Evolutionary conservation across 2,329 filamentous ascomycete species (phyloP).

Genomic region (Verticillium tricorpus): DNA sequence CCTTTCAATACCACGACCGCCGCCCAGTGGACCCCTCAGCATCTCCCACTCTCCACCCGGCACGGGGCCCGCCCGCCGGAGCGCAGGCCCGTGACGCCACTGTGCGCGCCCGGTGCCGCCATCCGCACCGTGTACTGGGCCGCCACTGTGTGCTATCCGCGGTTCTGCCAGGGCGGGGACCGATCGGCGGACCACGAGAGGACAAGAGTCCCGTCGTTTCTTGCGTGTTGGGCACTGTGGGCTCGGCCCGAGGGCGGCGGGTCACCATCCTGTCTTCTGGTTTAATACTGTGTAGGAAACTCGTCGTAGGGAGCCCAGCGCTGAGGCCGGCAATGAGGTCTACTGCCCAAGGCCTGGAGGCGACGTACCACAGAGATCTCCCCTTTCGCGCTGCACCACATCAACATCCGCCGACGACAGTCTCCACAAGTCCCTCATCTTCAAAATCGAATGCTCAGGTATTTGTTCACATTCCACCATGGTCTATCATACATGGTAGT

Average conservation of each 20-base stretch:
- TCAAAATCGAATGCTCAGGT: background rate
- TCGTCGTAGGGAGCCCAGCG: too few relatives aligned
- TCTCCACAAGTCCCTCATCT: too few relatives aligned
- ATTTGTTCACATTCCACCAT: background rate
- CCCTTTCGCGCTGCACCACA: too few relatives aligned
- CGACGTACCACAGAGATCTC: too few relatives aligned
- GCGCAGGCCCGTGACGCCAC: background rate
- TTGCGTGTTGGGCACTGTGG: background rate
- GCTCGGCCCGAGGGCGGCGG: background rate
- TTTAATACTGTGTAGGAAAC: background rate
- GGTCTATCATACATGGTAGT: background rate
- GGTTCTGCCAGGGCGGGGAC: background rate
- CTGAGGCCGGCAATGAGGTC: too few relatives aligned
- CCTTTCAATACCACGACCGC: background rate
- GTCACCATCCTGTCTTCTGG: background rate
- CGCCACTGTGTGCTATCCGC: background rate
- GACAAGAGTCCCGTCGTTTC: background rate
- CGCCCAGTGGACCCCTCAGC: background rate
- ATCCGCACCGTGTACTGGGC: background rate
- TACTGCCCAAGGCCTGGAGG: too few relatives aligned
- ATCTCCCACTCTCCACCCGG: background rate
- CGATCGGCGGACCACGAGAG: background rate
- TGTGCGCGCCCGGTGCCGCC: background rate
- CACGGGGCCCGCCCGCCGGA: background rate
- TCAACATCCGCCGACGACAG: too few relatives aligned